These are phyloP conservation scores for Dictyostelium citrinum DNA, from an alignment of 78 protist species.

Conservation along the genomic window DNA sequence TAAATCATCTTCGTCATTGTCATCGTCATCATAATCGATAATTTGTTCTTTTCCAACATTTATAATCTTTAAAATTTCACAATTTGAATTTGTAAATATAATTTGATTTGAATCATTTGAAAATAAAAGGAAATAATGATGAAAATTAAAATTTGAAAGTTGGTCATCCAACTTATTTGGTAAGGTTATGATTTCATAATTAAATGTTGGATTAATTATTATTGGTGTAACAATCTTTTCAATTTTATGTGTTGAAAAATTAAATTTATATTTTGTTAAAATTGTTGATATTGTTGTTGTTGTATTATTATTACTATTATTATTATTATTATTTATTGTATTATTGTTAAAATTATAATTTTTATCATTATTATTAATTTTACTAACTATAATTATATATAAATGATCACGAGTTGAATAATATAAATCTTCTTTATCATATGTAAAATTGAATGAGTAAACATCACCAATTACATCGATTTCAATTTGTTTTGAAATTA, in stretches of 20 bases:
- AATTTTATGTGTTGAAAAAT: background rate
- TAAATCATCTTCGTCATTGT: background rate
- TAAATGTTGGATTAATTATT: background rate
- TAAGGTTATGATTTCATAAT: background rate
- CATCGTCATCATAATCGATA: background rate
- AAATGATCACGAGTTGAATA: background rate
- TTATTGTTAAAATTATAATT: background rate
- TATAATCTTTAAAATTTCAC: background rate
- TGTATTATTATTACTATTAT: too few relatives aligned
- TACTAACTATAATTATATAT: background rate
- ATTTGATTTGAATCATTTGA: background rate
- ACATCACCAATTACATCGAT: background rate
- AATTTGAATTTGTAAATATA: background rate
- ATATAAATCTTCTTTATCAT: slow-evolving; percentile 5
- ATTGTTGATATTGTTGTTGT: background rate
- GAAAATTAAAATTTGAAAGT: background rate
- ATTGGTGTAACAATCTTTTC: background rate
- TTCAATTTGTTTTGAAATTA: background rate
- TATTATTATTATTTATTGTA: too few relatives aligned
- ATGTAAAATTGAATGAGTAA: background rate
- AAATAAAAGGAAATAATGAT: background rate
- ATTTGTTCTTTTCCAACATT: background rate
- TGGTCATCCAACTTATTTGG: background rate
- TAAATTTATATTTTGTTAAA: background rate
- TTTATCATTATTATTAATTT: background rate